Base-by-base conservation (phyloP, 1,284 basidiomycete genomes). In the Apiotrichum domesticum region DNA sequence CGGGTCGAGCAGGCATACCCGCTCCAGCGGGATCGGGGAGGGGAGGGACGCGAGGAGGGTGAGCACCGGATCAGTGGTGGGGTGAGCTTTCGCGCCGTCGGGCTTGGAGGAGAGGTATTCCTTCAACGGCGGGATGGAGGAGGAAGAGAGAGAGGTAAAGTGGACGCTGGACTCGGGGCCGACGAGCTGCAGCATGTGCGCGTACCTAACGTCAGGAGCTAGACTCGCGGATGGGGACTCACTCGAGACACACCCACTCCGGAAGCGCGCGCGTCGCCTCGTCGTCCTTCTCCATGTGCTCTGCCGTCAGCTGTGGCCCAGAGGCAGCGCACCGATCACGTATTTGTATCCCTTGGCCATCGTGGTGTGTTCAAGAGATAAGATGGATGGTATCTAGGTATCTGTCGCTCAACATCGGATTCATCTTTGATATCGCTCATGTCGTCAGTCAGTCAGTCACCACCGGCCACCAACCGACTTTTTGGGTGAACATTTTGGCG, bases 221-320 rank as follows among this genome's bases (percentile, higher is more conserved):
- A 54, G 39, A 54, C 50, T 32, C 13, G 59, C 74, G 78, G 57
- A 39, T 81, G 80, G 7, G 34, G 33, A 76, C 78, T 67, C 87
- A 92, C 79, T 94, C 90, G 43, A 93, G 82, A 65, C 87, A 66
- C 42, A 95, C 92, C 93, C 93, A 96, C 46, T 85, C 86, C 9
- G 93, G 93, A 21, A 82, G 71, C 6, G 78, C 69, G 63, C 82
- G 84, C 2, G 84, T 80, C 5, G 81, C 81, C 46, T 83, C 81
- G 62, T 95, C 92, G 71, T 95, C 92, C 57, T 92, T 87, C 71
- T 97, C 93, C 91, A 95, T 94, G 71, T 96, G 92, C 68, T 96
- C 92, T 93, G 65, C 10, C 32, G 56, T 54, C 15, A 57, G 43
- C 47, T 11, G 0, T 14, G 39, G 7, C 5, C 39, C 6, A 8